Evolutionary conservation across 805 yeast genomes (phyloP).

Genomic region (Teunomyces kruisii): DNA sequence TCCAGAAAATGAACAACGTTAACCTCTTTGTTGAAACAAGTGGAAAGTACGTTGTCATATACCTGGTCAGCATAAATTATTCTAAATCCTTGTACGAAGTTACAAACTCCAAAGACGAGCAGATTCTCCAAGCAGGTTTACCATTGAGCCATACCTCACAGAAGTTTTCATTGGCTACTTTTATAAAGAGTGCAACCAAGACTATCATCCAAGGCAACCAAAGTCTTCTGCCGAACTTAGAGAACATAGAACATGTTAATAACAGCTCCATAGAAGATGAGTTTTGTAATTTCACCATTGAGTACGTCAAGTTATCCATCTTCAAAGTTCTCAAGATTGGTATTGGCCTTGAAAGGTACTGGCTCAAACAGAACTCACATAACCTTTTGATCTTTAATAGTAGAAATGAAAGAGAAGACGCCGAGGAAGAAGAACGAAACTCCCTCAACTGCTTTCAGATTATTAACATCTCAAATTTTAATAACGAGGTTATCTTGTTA

Average conservation of each 20-base stretch:
- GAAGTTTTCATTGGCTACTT: slow-evolving; percentile 25
- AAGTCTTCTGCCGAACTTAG: slow-evolving; percentile 20
- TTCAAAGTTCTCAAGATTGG: slow-evolving; percentile 34
- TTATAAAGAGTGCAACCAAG: slow-evolving; percentile 34
- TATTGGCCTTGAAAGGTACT: slow-evolving; percentile 28
- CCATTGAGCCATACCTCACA: slow-evolving; percentile 30
- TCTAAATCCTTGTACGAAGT: slow-evolving; percentile 35
- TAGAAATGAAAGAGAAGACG: slow-evolving; percentile 12
- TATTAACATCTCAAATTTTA: slow-evolving; percentile 31
- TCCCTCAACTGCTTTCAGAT: slow-evolving; percentile 25
- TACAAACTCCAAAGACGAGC: slow-evolving; percentile 22
- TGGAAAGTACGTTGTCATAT: slow-evolving; percentile 40
- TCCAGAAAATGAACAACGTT: slow-evolving; percentile 24
- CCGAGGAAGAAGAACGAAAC: neutral
- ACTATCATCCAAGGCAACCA: slow-evolving; percentile 29
- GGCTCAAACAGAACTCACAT: slow-evolving; percentile 42
- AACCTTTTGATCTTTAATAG: slow-evolving; percentile 33
- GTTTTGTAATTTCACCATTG: slow-evolving; percentile 24
- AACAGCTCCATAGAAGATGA: slow-evolving; percentile 33
- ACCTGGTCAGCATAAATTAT: slow-evolving; percentile 33
- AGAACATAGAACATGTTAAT: slow-evolving; percentile 35
- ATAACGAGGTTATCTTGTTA: slow-evolving; percentile 26
- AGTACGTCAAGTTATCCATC: slow-evolving; percentile 26
- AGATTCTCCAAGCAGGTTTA: slow-evolving; percentile 32
- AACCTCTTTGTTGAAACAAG: slow-evolving; percentile 44